Evolutionary conservation across 1,284 basidiomycete species (phyloP).

Genomic region (Hymenochaete sp.): DNA sequence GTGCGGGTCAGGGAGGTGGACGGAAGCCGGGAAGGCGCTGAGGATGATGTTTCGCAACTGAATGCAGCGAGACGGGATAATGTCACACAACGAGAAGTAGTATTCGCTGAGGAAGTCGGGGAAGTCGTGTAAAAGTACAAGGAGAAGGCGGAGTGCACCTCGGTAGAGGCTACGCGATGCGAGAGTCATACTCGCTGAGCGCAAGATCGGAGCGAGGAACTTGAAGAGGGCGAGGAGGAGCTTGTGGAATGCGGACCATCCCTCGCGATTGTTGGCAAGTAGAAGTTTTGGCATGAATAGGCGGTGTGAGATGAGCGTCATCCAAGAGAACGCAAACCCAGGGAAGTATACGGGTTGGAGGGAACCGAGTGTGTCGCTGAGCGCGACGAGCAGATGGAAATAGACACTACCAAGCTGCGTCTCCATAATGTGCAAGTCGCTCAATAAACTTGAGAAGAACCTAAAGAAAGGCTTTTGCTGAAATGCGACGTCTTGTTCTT

Average conservation of each 20-base stretch:
- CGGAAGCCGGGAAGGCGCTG: slow-evolving; percentile 87
- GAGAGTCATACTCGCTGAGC: slow-evolving; percentile 68
- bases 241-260: slow-evolving; percentile 95
- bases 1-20: slow-evolving; percentile 84
- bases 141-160: slow-evolving; percentile 84
- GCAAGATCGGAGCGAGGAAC: slow-evolving; percentile 89
- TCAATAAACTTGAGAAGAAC: slow-evolving; percentile 95
- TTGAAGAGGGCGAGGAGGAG: slow-evolving; percentile 88
- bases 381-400: slow-evolving; percentile 80
- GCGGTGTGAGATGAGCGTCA: slow-evolving; percentile 91
- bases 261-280: slow-evolving; percentile 77
- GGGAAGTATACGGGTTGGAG: slow-evolving; percentile 96
- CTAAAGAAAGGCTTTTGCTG: slow-evolving; percentile 98
- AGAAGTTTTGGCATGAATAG: slow-evolving; percentile 97
- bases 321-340: slow-evolving; percentile 97
- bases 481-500: slow-evolving; percentile 86
- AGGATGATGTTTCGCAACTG: slow-evolving; percentile 96
- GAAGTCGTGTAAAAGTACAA: slow-evolving; percentile 97
- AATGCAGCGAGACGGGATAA: slow-evolving; percentile 86
- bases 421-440: slow-evolving; percentile 84
- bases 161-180: slow-evolving; percentile 88
- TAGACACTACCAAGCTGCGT: slow-evolving; percentile 79
- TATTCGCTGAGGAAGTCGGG: slow-evolving; percentile 97
- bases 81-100: slow-evolving; percentile 92
- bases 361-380: slow-evolving; percentile 94